phyloP scores from a whole-genome alignment of 768 basidiomycete species.

The Pilatotrama ljubarskyi region DNA sequence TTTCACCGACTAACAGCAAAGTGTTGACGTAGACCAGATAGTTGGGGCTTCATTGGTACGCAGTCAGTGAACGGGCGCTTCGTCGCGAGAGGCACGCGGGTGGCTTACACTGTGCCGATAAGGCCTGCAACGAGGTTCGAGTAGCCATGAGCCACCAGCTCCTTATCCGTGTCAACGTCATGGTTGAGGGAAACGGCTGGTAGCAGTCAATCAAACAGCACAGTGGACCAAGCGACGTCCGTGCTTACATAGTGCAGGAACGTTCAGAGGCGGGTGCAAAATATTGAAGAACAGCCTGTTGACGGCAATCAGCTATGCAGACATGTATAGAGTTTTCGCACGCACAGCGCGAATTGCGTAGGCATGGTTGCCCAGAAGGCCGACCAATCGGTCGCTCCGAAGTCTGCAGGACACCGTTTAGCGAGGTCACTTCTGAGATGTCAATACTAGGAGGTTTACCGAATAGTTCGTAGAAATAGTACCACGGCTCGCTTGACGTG shows the following conservation, averaged over 20 bases:
- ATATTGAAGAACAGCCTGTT: conserved; percentile 79
- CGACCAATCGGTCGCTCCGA: conserved; percentile 54
- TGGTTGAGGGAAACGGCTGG: conserved; percentile 84
- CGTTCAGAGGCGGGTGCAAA: conserved; percentile 82
- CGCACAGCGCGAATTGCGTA: conserved; percentile 89
- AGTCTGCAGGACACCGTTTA: conserved; percentile 47
- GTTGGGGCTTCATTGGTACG: conserved; percentile 57
- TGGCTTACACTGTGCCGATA: conserved; percentile 74
- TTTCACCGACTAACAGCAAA: conserved; percentile 49
- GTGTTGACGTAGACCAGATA: conserved; percentile 91
- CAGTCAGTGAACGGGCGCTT: not conserved
- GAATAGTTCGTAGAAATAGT: conserved; percentile 79
- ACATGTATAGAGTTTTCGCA: conserved; percentile 30
- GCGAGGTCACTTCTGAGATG: not conserved
- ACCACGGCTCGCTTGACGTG: conserved; percentile 59
- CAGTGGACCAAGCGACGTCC: not conserved
- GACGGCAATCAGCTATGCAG: not conserved
- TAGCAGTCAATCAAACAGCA: not conserved
- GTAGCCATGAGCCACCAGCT: conserved; percentile 90
- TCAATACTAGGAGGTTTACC: conserved; percentile 42
- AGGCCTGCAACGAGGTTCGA: conserved; percentile 85
- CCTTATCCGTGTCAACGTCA: conserved; percentile 89
- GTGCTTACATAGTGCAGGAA: conserved; percentile 77
- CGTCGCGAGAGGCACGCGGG: not conserved
- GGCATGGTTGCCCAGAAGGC: conserved; percentile 84